These are phyloP conservation scores for Fomitopsis schrenkii DNA, from an alignment of 1,284 basidiomycete genomes.

Conservation along the genomic window DNA sequence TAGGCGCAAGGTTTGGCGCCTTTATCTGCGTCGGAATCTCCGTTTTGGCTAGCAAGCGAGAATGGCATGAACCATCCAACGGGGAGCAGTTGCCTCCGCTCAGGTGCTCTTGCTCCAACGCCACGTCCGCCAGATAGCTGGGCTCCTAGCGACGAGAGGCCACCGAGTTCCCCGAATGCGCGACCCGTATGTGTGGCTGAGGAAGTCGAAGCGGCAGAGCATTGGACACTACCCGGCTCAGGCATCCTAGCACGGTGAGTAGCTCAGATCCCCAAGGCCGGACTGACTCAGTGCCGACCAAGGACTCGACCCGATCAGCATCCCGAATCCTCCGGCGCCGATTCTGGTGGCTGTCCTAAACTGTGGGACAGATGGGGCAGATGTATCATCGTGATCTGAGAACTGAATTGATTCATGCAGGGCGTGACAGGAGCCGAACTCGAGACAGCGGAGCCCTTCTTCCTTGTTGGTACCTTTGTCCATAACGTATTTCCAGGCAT, in stretches of 20 bases:
- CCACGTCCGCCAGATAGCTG: not conserved
- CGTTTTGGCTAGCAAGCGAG: not conserved
- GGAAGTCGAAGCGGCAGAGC: not conserved
- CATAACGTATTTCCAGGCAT: constrained; percentile 24
- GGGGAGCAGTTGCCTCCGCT: not conserved
- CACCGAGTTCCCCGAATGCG: not conserved
- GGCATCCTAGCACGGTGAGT: not conserved
- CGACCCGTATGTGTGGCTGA: not conserved
- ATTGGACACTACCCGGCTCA: not conserved
- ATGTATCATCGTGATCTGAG: not conserved
- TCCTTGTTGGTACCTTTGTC: constrained; percentile 18
- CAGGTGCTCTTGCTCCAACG: not conserved
- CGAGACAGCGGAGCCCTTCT: constrained; percentile 1
- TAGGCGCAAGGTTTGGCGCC: not conserved
- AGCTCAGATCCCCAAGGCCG: not conserved
- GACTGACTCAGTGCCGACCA: not conserved
- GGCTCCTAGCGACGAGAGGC: not conserved
- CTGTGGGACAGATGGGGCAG: not conserved
- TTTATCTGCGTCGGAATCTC: not conserved
- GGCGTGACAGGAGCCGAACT: constrained; percentile 1
- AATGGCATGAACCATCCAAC: not conserved
- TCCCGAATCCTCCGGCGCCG: not conserved
- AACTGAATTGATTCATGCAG: not conserved
- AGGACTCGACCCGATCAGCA: not conserved
- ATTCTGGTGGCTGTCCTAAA: not conserved